Percentiles rank a stretch among this genome's conserved stretches.
Evolutionary conservation across 2,329 filamentous ascomycete species (phyloP).

Genomic region (Claviceps lovelessii): DNA sequence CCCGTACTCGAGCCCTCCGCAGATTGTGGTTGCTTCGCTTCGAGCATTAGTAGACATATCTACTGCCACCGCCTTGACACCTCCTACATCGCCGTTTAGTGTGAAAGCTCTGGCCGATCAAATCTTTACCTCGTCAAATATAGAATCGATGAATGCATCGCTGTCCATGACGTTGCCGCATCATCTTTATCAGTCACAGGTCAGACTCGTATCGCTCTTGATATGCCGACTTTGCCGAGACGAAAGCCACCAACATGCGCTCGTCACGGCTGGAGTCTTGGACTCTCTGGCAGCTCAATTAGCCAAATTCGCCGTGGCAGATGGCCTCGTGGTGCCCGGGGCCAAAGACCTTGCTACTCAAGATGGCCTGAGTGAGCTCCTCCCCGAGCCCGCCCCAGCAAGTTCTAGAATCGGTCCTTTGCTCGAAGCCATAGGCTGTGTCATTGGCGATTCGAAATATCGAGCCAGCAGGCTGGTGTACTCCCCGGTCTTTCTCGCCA

Average conservation of each 20-base stretch:
- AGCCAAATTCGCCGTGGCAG: slow-evolving; percentile 52
- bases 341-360: slow-evolving; percentile 40
- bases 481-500: slow-evolving; percentile 53
- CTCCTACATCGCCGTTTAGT: slow-evolving; percentile 33
- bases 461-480: slow-evolving; percentile 58
- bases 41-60: slow-evolving; percentile 59
- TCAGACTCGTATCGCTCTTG: slow-evolving; percentile 42
- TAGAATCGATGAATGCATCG: slow-evolving; percentile 51
- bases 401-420: slow-evolving; percentile 51
- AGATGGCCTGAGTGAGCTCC: slow-evolving; percentile 39
- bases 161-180: slow-evolving; percentile 43
- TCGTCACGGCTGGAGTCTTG: slow-evolving; percentile 60
- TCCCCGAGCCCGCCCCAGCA: slow-evolving; percentile 47
- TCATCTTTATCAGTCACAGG: slow-evolving; percentile 44
- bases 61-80: slow-evolving; percentile 45
- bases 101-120: slow-evolving; percentile 41
- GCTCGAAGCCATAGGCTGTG: slow-evolving; percentile 60
- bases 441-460: slow-evolving; percentile 67
- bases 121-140: slow-evolving; percentile 48
- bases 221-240: slow-evolving; percentile 49
- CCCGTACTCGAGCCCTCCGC: slow-evolving; percentile 45
- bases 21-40: slow-evolving; percentile 59
- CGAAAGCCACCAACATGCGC: slow-evolving; percentile 53
- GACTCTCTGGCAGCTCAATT: slow-evolving; percentile 65
- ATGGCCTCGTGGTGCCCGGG: slow-evolving; percentile 54